A percentile compares a stretch with the other conserved stretches of the same genome.
Evolutionary conservation across 306 rosid genomes (phyloP).

Genomic region (Sechiopsis laciniata): DNA sequence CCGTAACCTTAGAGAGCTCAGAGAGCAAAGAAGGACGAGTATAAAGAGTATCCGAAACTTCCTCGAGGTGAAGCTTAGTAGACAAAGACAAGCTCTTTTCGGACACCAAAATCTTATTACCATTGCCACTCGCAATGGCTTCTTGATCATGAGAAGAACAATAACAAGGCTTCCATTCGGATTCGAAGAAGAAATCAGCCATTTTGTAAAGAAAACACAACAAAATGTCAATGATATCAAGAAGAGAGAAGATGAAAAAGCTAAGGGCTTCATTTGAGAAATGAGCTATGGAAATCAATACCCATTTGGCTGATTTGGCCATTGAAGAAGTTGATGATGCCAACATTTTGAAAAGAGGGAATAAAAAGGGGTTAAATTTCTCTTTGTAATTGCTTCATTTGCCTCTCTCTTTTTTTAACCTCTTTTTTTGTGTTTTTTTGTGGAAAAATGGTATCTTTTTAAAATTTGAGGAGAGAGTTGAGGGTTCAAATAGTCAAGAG

Average conservation of each 20-base stretch:
- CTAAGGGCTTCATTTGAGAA: conserved; percentile 57
- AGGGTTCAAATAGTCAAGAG: conserved; percentile 19
- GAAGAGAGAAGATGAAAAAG: conserved; percentile 47
- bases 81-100: conserved; percentile 69
- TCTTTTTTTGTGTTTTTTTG: not conserved
- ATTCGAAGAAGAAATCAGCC: conserved; percentile 62
- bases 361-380: not conserved
- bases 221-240: conserved; percentile 56
- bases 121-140: conserved; percentile 50
- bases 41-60: conserved; percentile 80
- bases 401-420: no score
- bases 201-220: conserved; percentile 60
- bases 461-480: conserved; percentile 29
- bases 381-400: not conserved
- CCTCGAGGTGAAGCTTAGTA: conserved; percentile 57
- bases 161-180: conserved; percentile 75
- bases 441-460: conserved; percentile 32
- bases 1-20: conserved; percentile 51
- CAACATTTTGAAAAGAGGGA: not conserved
- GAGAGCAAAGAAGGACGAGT: conserved; percentile 64
- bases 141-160: conserved; percentile 66
- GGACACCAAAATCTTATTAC: conserved; percentile 62
- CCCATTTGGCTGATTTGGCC: conserved; percentile 34
- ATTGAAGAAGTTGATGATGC: conserved; percentile 22
- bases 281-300: conserved; percentile 34